phyloP scores from a whole-genome alignment of 2,329 filamentous ascomycete species.

The Colletotrichum orchidophilum region DNA sequence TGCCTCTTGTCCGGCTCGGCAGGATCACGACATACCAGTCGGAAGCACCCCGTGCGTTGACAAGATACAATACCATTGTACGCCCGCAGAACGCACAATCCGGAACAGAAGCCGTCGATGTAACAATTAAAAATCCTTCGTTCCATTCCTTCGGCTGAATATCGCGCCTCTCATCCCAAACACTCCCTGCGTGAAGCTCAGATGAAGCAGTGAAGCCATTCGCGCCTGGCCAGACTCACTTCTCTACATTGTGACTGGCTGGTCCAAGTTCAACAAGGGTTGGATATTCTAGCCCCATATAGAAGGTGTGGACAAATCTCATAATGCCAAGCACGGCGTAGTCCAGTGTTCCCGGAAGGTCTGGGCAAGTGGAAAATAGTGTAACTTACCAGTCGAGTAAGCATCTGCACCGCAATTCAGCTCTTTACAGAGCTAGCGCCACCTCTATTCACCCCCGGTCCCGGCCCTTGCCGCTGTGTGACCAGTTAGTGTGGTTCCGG shows the following conservation, averaged over 20 bases:
- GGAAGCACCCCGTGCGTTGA: background rate
- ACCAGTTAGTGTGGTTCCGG: background rate
- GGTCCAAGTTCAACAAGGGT: background rate
- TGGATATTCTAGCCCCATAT: background rate
- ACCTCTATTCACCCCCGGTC: background rate
- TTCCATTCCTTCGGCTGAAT: background rate
- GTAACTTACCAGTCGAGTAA: background rate
- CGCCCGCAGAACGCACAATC: background rate
- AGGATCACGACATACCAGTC: background rate
- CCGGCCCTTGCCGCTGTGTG: background rate
- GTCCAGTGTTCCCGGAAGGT: background rate
- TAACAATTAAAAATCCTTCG: slow-evolving; percentile 1
- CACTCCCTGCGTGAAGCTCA: background rate
- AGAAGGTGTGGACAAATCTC: slow-evolving; percentile 4
- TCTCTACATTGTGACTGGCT: background rate
- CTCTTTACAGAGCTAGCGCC: background rate
- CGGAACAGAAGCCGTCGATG: background rate
- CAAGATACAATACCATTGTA: background rate
- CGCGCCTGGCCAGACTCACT: background rate
- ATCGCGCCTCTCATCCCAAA: background rate
- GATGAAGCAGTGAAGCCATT: background rate
- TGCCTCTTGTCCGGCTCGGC: background rate
- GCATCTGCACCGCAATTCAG: background rate
- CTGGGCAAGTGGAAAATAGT: background rate
- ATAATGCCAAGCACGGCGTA: background rate